These are phyloP conservation scores for Diaporthe batatas DNA, from an alignment of 2,329 filamentous ascomycete species.

Conservation along the genomic window DNA sequence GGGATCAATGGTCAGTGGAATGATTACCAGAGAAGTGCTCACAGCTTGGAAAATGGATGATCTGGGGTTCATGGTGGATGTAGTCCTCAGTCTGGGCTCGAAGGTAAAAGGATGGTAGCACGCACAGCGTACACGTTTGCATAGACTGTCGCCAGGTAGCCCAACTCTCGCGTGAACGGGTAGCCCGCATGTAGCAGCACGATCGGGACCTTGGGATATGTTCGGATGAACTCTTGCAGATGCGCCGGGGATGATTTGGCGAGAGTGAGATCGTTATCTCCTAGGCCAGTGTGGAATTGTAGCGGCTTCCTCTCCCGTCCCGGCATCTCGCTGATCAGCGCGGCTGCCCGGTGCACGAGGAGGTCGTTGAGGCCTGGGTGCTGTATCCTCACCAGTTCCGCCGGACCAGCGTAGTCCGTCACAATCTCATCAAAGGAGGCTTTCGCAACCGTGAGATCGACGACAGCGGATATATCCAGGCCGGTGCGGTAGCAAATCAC, in stretches of 20 bases:
- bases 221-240: conserved; percentile 79
- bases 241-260: conserved; percentile 79
- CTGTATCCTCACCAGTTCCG: conserved; percentile 67
- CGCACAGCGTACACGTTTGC: conserved; percentile 77
- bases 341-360: conserved; percentile 74
- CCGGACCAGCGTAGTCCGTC: conserved; percentile 48
- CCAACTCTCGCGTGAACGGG: conserved; percentile 82
- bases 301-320: conserved; percentile 74
- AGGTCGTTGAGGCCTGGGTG: conserved; percentile 77
- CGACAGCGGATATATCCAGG: conserved; percentile 66
- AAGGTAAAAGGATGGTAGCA: not conserved
- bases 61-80: not conserved
- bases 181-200: conserved; percentile 86
- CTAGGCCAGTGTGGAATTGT: conserved; percentile 87
- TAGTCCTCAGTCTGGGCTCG: not conserved
- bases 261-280: conserved; percentile 82
- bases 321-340: conserved; percentile 64
- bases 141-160: conserved; percentile 83
- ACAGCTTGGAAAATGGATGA: too few species aligned
- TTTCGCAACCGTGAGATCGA: conserved; percentile 58
- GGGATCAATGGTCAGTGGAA: not conserved
- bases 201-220: conserved; percentile 78
- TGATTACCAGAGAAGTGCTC: not conserved
- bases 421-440: conserved; percentile 56
- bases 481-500: conserved; percentile 87